Base-by-base conservation (phyloP, 2,329 filamentous ascomycete species). In the Macroventuria anomochaeta region DNA sequence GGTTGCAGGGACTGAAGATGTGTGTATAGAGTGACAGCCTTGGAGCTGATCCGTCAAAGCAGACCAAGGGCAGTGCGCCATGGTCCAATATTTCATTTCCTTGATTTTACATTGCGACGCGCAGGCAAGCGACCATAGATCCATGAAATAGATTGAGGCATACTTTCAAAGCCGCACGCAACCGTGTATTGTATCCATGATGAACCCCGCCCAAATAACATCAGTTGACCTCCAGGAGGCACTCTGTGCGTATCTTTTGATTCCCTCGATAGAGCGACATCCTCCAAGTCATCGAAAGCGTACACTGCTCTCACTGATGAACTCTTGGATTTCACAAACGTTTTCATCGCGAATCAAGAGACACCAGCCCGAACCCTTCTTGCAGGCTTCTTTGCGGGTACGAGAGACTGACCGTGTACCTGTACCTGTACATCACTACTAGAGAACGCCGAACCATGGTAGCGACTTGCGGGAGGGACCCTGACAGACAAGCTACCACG, bases 11-110 rank as follows among this genome's bases (percentile, higher is more conserved):
- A 11, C 20, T 20, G 3, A 10, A 13, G 26, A 8, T 5, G 12
- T 5, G 8, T 28, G 33, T 20, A 33, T 39, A 23, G 31, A 23
- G 36, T 23, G 23, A 13, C 32, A 28, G 38, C 21, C 13, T 31
- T 51, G 15, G 8, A 39, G 38, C 33, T 17, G 42, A 31, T 34
- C 17, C 21, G 31, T 29, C 15, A 8, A 7, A 37, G 53, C 53
- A 39, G 43, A 48, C 48, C 47, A 48, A 56, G 39, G 53, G 53
- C 53, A 56, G 53, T 56, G 53, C 53, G 53, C 53, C 48, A 48
- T 46, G 53, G 53, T 48, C 29, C 5, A 46, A 46, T 41, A 33
- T 46, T 46, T 44, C 12, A 38, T 21, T 46, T 38, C 31, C 2
- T 42, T 46, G 2, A 38, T 38, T 26, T 31, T 23, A 29, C 46